Evolutionary conservation across 208 protist genomes (phyloP).

Genomic region (Wallacemonas sp.): DNA sequence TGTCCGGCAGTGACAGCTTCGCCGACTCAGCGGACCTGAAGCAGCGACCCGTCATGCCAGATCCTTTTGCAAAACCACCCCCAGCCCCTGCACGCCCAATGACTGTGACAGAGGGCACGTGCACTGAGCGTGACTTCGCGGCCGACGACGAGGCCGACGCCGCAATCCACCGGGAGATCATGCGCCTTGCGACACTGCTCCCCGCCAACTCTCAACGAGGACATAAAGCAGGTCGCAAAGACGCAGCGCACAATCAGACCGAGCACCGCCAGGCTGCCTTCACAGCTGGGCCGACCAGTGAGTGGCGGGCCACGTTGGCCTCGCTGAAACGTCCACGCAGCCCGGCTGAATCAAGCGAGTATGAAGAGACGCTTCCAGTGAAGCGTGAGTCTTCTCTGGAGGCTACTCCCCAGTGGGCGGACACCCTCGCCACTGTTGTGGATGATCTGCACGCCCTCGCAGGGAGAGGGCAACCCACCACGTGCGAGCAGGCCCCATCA

Average conservation of each 20-base stretch:
- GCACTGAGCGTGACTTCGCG: neutral
- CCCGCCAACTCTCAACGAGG: neutral
- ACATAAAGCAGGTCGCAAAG: neutral
- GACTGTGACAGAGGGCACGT: neutral
- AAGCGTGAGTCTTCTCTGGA: neutral
- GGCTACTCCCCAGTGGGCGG: neutral
- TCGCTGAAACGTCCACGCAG: constrained; percentile 4
- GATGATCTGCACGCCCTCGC: neutral
- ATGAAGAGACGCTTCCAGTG: neutral
- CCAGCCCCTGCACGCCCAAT: neutral
- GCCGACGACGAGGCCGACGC: neutral
- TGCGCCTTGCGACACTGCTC: neutral
- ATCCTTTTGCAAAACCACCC: too few relatives aligned
- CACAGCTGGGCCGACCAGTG: neutral
- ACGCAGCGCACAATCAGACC: neutral
- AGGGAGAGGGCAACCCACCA: too few relatives aligned
- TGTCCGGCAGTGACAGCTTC: too few relatives aligned
- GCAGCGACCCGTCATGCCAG: neutral
- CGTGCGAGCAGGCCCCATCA: neutral
- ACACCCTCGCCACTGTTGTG: neutral
- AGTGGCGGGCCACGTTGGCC: neutral
- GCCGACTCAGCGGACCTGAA: neutral
- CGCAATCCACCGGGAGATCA: neutral
- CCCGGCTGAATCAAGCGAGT: neutral
- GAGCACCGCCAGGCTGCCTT: neutral